These are phyloP conservation scores for Acanthamoeba triangularis DNA, from an alignment of 208 protist species.

Conservation along the genomic window DNA sequence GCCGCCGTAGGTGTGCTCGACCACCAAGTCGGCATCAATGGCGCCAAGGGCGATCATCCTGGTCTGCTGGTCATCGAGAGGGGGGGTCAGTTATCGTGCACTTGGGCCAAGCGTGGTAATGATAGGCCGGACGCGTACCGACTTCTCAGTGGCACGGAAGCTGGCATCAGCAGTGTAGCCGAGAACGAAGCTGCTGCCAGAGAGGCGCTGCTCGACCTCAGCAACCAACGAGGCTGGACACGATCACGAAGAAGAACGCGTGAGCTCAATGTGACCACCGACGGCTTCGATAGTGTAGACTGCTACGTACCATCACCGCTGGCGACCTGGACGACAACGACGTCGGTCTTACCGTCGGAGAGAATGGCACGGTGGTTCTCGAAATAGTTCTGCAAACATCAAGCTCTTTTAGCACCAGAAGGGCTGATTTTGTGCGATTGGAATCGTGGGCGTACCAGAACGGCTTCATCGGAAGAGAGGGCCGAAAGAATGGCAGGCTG, in stretches of 20 bases:
- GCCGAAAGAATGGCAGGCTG: neutral
- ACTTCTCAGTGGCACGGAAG: constrained; percentile 22
- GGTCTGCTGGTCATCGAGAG: neutral
- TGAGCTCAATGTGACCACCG: neutral
- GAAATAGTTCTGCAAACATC: neutral
- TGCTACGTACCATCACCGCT: constrained; percentile 5
- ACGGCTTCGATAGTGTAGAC: neutral
- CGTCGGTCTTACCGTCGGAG: constrained; percentile 30
- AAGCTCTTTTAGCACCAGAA: neutral
- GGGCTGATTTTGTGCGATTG: neutral
- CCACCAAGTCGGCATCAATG: neutral
- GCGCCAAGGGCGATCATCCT: neutral
- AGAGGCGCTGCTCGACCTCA: neutral
- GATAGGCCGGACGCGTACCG: neutral
- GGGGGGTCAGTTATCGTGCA: neutral
- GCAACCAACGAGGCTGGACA: neutral
- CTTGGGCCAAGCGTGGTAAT: neutral
- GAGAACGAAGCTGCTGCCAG: constrained; percentile 1
- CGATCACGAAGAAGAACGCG: neutral
- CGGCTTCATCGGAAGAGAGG: neutral
- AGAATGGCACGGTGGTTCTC: neutral
- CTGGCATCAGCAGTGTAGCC: constrained; percentile 11
- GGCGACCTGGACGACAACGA: constrained; percentile 18
- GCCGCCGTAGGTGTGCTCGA: constrained; percentile 8
- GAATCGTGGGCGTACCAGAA: neutral